Conservation (phyloP, 2,329 filamentous ascomycete species). For the Fulvia fulva region DNA sequence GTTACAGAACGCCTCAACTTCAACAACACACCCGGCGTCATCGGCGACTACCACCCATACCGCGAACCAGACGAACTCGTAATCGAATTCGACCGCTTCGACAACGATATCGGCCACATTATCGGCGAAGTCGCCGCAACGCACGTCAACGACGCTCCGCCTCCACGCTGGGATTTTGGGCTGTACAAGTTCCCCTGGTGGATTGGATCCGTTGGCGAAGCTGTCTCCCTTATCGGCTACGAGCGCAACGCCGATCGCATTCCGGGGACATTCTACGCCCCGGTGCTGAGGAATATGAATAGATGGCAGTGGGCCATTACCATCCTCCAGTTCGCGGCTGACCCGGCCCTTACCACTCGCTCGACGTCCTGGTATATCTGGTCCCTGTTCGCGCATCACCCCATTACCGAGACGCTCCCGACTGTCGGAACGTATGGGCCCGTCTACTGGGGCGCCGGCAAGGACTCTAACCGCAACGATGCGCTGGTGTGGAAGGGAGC, state of each 20-base stretch:
- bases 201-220: conserved; percentile 61
- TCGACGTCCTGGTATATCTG: conserved; percentile 33
- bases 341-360: conserved; percentile 33
- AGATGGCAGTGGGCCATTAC: conserved; percentile 35
- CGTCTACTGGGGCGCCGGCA: conserved; percentile 45
- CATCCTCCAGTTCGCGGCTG: conserved; percentile 40
- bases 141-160: conserved; percentile 35
- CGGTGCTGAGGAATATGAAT: conserved; percentile 30
- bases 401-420: conserved; percentile 45
- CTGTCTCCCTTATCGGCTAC: conserved; percentile 60
- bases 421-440: conserved; percentile 39
- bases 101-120: conserved; percentile 42
- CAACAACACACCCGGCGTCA: conserved; percentile 1
- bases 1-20: conserved; percentile 1
- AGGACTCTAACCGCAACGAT: conserved; percentile 25
- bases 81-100: conserved; percentile 38
- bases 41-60: conserved; percentile 33
- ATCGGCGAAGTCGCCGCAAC: conserved; percentile 52
- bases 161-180: conserved; percentile 41
- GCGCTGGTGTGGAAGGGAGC: conserved; percentile 45
- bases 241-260: conserved; percentile 62
- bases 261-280: conserved; percentile 49
- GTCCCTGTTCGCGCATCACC: conserved; percentile 41
- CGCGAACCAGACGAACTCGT: conserved; percentile 28
- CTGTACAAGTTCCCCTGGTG: conserved; percentile 39